Base-by-base conservation (phyloP, 2,329 filamentous ascomycete species). In the Helotiales sp. region DNA sequence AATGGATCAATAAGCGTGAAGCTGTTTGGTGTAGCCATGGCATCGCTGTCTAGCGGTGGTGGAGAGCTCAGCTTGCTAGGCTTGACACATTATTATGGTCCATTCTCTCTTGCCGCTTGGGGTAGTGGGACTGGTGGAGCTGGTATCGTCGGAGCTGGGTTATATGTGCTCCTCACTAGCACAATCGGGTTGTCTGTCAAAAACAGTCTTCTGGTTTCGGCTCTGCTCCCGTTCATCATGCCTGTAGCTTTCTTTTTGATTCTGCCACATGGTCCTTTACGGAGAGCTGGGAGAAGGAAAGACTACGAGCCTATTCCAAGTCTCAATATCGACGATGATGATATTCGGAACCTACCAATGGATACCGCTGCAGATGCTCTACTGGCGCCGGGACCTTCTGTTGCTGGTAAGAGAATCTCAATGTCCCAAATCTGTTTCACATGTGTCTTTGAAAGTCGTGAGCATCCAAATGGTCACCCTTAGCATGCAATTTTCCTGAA, bases 61-160 rank as follows among this genome's bases (percentile, higher is more conserved):
- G 95, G 95, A 30, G 95, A 98, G 76, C 78, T 97, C 58, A 96
- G 89, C 73, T 97, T 98, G 70, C 77, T 99, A 5, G 89, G 91
- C 1, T 75, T 99, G 68, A 96, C 93, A 13, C 93, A 98, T 72
- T 97, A 89, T 76, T 98, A 98, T 69, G 95, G 93, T 0, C 87
- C 85, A 8, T 88, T 90, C 73, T 91, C 91, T 66, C 80, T 98
- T 17, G 93, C 93, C 0, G 88, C 91, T 33, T 99, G 95, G 95
- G 90, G 91, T 0, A 93, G 89, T 63, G 93, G 93, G 0, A 97
- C 93, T 0, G 93, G 93, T 1, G 93, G 89, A 0, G 93, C 93
- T 0, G 93, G 93, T 0, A 73, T 99, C 57, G 80, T 93, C 0
- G 95, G 95, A 5, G 91, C 93, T 0, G 92, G 92, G 0, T 80